A percentile compares a stretch with the other conserved stretches of the same genome.
These are phyloP conservation scores for Tuber microsphaerosporum DNA, from an alignment of 495 filamentous ascomycete species.

Conservation along the genomic window DNA sequence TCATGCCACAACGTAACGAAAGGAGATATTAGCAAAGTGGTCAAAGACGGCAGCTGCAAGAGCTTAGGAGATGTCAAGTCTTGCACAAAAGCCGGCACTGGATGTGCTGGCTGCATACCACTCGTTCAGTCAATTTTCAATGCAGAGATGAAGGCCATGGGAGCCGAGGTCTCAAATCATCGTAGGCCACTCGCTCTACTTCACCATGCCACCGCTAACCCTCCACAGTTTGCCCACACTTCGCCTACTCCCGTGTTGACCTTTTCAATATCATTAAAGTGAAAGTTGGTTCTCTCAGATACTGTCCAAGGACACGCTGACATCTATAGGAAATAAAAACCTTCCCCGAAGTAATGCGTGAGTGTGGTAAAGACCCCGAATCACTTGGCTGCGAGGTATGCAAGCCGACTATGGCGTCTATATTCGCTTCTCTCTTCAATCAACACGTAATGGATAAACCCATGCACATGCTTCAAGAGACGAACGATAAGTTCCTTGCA, in stretches of 20 bases:
- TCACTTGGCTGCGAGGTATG: constrained; percentile 87
- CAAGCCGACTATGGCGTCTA: constrained; percentile 80
- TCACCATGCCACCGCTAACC: background rate
- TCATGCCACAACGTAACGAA: constrained; percentile 96
- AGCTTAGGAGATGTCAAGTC: constrained; percentile 81
- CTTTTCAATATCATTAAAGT: constrained; percentile 84
- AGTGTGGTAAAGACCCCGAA: constrained; percentile 63
- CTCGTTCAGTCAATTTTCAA: constrained; percentile 90
- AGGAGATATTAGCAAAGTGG: constrained; percentile 63
- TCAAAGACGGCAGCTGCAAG: constrained; percentile 80
- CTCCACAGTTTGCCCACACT: constrained; percentile 66
- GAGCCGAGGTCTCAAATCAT: constrained; percentile 83
- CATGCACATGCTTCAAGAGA: constrained; percentile 79
- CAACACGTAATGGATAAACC: constrained; percentile 72
- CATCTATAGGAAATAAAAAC: constrained; percentile 53
- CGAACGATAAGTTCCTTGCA: constrained; percentile 85
- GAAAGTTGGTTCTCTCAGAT: constrained; percentile 45
- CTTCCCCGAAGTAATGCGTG: constrained; percentile 73
- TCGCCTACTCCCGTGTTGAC: constrained; percentile 78
- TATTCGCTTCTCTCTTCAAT: constrained; percentile 80
- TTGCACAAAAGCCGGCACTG: constrained; percentile 90
- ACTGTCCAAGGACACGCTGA: background rate
- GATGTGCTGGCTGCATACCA: constrained; percentile 91
- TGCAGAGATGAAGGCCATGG: constrained; percentile 81
- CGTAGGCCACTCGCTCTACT: constrained; percentile 42